Evolutionary conservation across 2,329 filamentous ascomycete genomes (phyloP).

Genomic region (Scedosporium dehoogii): DNA sequence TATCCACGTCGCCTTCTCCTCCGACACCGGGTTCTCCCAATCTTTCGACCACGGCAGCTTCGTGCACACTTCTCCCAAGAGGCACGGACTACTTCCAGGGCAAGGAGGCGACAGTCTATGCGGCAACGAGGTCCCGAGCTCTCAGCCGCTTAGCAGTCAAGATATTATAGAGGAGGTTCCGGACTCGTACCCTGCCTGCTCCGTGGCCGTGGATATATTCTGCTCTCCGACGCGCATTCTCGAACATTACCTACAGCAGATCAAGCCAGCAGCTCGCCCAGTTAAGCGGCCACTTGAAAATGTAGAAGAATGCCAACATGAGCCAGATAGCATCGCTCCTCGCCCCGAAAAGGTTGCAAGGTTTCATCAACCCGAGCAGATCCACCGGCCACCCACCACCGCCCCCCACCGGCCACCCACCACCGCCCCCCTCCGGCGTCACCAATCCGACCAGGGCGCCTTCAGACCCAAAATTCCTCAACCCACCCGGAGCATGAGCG

Average conservation of each 20-base stretch:
- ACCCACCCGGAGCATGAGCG: constrained; percentile 4
- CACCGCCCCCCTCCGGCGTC: not conserved
- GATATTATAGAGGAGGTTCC: constrained; percentile 35
- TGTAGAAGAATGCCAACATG: not conserved
- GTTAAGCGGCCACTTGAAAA: not conserved
- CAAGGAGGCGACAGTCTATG: not conserved
- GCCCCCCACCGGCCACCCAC: not conserved
- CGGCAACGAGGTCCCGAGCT: not conserved
- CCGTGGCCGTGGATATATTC: constrained; percentile 17
- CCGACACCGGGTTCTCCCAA: not conserved
- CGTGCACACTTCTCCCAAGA: not conserved
- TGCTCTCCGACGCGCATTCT: constrained; percentile 41
- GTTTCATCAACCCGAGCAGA: not conserved
- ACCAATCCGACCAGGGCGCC: constrained; percentile 6
- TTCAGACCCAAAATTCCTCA: not conserved
- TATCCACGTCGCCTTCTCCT: not conserved
- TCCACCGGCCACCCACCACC: not conserved
- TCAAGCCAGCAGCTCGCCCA: not conserved
- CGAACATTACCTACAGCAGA: constrained; percentile 30
- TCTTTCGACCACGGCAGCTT: not conserved
- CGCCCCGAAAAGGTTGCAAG: not conserved
- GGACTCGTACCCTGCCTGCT: constrained; percentile 40
- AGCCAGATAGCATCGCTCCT: not conserved
- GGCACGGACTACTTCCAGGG: not conserved
- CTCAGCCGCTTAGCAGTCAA: constrained; percentile 7